A percentile compares a stretch with the other conserved stretches of the same genome.
Conservation (phyloP, 2,329 filamentous ascomycete species). For the Apiospora marii region DNA sequence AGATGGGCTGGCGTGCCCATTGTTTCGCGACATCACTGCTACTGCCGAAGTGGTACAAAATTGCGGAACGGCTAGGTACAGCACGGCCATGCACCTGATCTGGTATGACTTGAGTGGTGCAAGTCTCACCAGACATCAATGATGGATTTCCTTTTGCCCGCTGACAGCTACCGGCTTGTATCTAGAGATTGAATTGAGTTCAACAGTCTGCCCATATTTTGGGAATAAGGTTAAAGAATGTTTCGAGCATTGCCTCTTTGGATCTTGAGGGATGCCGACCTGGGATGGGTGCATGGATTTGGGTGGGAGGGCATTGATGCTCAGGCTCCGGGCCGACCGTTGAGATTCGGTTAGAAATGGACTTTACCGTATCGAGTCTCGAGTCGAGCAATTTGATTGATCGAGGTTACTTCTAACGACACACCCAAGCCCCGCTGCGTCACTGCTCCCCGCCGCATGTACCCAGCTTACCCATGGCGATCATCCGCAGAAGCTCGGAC, state of each 20-base stretch:
- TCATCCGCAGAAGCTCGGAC: conserved; percentile 20
- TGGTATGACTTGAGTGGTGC: background rate
- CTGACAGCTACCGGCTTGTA: background rate
- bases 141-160: background rate
- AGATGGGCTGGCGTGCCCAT: background rate
- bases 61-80: conserved; percentile 16
- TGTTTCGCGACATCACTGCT: background rate
- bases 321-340: conserved; percentile 8
- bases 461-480: conserved; percentile 2
- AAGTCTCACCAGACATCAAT: background rate
- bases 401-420: background rate
- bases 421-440: conserved; percentile 1
- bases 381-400: background rate
- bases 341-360: background rate
- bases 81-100: conserved; percentile 22
- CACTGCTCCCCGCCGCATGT: background rate
- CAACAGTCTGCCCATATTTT: background rate
- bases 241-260: conserved; percentile 3
- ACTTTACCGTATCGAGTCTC: background rate
- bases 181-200: background rate
- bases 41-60: conserved; percentile 4
- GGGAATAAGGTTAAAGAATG: background rate
- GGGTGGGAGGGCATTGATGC: background rate
- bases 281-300: background rate
- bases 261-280: background rate